A percentile compares a stretch with the other conserved stretches of the same genome.
Conservation (phyloP, 768 basidiomycete species). For the Lactarius indigo region DNA sequence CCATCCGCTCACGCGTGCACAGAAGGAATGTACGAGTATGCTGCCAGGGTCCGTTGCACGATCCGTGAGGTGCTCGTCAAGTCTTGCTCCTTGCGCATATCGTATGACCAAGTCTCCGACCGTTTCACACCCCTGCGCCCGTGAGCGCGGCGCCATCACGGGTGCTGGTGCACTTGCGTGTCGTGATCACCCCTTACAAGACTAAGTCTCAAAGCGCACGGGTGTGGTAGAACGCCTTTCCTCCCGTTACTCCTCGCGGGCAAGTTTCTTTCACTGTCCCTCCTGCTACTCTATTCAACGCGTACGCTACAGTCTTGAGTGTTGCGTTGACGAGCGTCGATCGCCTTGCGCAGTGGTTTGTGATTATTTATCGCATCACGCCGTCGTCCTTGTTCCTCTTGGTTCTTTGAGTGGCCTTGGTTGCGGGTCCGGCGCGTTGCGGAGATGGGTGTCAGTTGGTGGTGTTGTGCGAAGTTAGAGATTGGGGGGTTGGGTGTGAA, state of each 20-base stretch:
- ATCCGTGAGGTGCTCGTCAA: slow-evolving; percentile 83
- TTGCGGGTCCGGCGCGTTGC: no score
- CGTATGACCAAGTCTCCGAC: slow-evolving; percentile 83
- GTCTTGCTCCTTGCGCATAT: slow-evolving; percentile 68
- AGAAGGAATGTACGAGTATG: slow-evolving; percentile 96
- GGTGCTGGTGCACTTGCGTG: slow-evolving; percentile 57
- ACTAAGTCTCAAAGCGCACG: slow-evolving; percentile 73
- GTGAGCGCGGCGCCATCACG: slow-evolving; percentile 62
- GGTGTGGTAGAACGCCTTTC: slow-evolving; percentile 79
- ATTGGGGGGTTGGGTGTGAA: no score
- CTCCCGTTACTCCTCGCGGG: slow-evolving; percentile 48
- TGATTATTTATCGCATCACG: no score
- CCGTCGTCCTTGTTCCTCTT: no score
- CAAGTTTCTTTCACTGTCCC: not conserved
- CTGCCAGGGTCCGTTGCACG: slow-evolving; percentile 71
- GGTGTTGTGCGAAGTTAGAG: no score
- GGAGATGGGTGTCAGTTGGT: no score
- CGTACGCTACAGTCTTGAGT: not conserved
- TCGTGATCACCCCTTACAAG: slow-evolving; percentile 86
- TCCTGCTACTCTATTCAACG: slow-evolving; percentile 2
- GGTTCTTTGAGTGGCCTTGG: no score
- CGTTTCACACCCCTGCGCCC: slow-evolving; percentile 81
- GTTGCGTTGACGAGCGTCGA: no score
- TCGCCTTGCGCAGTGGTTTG: no score
- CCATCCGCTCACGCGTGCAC: not conserved